phyloP scores from a whole-genome alignment of 2,329 filamentous ascomycete genomes.

The Sphaerostilbella broomeana region DNA sequence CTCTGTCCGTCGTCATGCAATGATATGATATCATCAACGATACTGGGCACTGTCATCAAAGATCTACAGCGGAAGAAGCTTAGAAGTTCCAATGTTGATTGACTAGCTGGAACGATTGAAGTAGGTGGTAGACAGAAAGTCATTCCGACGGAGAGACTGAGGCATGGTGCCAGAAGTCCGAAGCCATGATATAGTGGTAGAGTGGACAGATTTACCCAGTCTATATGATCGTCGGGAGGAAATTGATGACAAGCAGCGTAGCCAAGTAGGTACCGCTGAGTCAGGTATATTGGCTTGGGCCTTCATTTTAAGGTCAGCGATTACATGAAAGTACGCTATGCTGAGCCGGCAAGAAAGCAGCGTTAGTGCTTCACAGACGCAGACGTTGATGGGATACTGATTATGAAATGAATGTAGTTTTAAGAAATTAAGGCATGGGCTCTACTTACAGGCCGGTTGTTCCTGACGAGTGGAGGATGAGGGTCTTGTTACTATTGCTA shows the following conservation, averaged over 20 bases:
- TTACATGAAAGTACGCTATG: constrained; percentile 17
- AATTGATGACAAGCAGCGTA: constrained; percentile 25
- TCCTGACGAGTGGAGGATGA: background rate
- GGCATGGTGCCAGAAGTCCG: constrained; percentile 26
- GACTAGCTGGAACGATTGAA: constrained; percentile 19
- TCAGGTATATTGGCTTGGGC: constrained; percentile 29
- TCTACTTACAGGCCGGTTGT: no score
- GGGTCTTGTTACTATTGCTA: background rate
- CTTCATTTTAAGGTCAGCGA: constrained; percentile 30
- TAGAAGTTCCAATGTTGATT: constrained; percentile 21
- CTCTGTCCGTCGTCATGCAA: constrained; percentile 10
- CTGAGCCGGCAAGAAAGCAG: no score
- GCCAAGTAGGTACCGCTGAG: constrained; percentile 24
- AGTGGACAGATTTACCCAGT: constrained; percentile 26
- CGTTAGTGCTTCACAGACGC: constrained; percentile 18
- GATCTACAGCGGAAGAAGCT: constrained; percentile 18
- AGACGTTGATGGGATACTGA: constrained; percentile 4
- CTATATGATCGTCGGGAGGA: constrained; percentile 14
- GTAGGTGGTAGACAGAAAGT: constrained; percentile 23
- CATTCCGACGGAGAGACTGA: constrained; percentile 25
- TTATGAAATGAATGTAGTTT: background rate
- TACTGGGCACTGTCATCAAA: constrained; percentile 29
- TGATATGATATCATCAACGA: constrained; percentile 27
- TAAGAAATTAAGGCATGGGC: background rate
- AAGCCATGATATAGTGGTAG: constrained; percentile 31